Base-by-base conservation (phyloP, 441 rosid species). In the Euphorbia corollata region DNA sequence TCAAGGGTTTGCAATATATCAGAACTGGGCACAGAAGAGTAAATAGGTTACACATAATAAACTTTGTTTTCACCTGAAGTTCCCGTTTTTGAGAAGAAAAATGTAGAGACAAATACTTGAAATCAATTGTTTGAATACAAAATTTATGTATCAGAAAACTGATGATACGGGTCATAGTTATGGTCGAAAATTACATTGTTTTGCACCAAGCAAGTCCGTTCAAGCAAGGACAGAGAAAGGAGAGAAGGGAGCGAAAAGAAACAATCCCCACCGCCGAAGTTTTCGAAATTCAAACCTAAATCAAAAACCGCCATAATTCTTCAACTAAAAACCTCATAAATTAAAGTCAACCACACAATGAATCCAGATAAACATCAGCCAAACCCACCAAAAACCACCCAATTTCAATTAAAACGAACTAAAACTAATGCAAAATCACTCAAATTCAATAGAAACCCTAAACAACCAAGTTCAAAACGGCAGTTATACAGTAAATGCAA, bases 271-370 rank as follows among this genome's bases (percentile, higher is more conserved):
- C 7, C 45, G 45, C 32, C n/a, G 67, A 63, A 59, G 54, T 24
- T 45, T 36, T 18, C 13, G 53, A 39, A 70, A 69, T 50, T 36
- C 48, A 57, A 70, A 54, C 66, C 58, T 65, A 47, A 41, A 57
- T 59, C 61, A 72, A 13, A 68, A 16, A 72, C 74, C 69, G 69
- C 50, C 76, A 67, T 50, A 72, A 71, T 30, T 54, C 63, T 64
- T 55, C 39, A 61, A 75, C 47, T 2, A 69, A 71, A 64, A 23
- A 70, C 58, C 55, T 9, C 41, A 36, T 38, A 32, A 68, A 68
- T 18, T 32, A 75, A 71, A 78, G 82, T 77, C 80, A 81, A 84
- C 81, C 79, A 64, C 72, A 47, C 20, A n/a, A 61, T 38, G 57
- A 72, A 70, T 54, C 74, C 45, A 74, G 19, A 22, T 9, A 73